Evolutionary conservation across 768 basidiomycete species (phyloP).

Genomic region (Amanita pseudoporphyria): DNA sequence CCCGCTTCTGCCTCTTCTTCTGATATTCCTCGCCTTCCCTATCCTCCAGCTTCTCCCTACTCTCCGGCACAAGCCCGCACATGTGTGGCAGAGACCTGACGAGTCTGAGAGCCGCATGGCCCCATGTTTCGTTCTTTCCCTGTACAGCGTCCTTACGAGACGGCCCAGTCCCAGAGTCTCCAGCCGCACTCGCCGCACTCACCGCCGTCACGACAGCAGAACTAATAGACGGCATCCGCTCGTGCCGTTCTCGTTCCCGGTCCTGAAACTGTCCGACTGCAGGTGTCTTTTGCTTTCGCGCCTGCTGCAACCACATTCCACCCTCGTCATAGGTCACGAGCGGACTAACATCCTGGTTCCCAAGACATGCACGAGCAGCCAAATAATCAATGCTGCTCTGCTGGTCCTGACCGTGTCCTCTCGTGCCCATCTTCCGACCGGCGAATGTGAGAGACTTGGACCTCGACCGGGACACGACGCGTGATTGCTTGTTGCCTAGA

Average conservation of each 20-base stretch:
- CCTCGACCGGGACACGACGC: constrained; percentile 54
- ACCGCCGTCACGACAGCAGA: background rate
- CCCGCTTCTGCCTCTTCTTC: constrained; percentile 4
- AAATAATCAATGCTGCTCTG: constrained; percentile 46
- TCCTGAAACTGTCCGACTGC: too few species aligned
- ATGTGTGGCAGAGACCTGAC: constrained; percentile 24
- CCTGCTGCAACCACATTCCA: background rate
- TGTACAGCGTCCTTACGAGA: constrained; percentile 19
- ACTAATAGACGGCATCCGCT: constrained; percentile 2
- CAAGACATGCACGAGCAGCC: constrained; percentile 56
- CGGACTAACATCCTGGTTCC: constrained; percentile 50
- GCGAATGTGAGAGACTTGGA: constrained; percentile 43
- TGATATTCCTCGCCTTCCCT: constrained; percentile 8
- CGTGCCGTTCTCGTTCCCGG: constrained; percentile 1
- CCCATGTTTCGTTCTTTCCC: constrained; percentile 34
- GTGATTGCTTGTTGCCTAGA: constrained; percentile 53
- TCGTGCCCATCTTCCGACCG: constrained; percentile 15
- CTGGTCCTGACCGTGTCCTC: constrained; percentile 10
- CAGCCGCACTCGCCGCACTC: background rate
- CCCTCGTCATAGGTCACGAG: constrained; percentile 15
- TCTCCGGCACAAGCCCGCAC: constrained; percentile 16
- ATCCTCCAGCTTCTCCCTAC: background rate
- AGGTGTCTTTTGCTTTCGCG: background rate
- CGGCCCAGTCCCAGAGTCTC: background rate
- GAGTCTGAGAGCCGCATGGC: constrained; percentile 30